A percentile compares a stretch with the other conserved stretches of the same genome.
These are phyloP conservation scores for Tetradesmus lagerheimii DNA, from an alignment of 139 green algal species.

Conservation along the genomic window DNA sequence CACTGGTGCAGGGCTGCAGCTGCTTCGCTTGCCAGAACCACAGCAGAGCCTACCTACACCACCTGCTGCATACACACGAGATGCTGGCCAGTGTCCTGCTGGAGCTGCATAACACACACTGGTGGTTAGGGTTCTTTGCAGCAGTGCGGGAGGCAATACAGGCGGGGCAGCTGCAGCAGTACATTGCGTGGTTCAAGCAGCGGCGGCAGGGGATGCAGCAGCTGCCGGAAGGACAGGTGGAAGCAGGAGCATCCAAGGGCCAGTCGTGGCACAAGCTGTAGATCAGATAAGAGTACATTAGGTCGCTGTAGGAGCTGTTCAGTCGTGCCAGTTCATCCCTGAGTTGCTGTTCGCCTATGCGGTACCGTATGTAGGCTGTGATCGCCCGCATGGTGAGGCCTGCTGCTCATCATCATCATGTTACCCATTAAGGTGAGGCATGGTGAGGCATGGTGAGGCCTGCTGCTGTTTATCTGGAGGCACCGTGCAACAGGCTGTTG, in stretches of 20 bases:
- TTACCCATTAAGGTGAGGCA: neutral
- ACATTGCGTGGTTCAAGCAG: conserved; percentile 54
- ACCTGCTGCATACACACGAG: conserved; percentile 83
- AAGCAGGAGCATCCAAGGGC: neutral
- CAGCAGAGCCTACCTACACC: conserved; percentile 82
- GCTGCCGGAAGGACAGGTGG: neutral
- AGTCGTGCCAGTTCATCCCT: no score
- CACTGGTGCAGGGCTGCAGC: conserved; percentile 71
- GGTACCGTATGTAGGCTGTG: no score
- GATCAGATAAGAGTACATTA: no score
- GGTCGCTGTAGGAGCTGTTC: no score
- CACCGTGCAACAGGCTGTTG: no score
- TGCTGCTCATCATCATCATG: neutral
- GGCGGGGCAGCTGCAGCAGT: conserved; percentile 56
- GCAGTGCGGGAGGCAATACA: conserved; percentile 59
- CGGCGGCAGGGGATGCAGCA: conserved; percentile 28
- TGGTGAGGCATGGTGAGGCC: neutral
- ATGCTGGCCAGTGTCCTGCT: conserved; percentile 84
- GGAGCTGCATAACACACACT: conserved; percentile 81
- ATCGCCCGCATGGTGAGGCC: no score
- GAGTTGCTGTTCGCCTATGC: no score
- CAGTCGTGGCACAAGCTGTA: neutral
- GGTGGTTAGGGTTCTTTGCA: conserved; percentile 72
- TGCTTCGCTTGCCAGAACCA: conserved; percentile 79
- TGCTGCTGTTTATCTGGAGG: no score